phyloP scores from a whole-genome alignment of 805 yeast genomes.

The Candida wancherniae region DNA sequence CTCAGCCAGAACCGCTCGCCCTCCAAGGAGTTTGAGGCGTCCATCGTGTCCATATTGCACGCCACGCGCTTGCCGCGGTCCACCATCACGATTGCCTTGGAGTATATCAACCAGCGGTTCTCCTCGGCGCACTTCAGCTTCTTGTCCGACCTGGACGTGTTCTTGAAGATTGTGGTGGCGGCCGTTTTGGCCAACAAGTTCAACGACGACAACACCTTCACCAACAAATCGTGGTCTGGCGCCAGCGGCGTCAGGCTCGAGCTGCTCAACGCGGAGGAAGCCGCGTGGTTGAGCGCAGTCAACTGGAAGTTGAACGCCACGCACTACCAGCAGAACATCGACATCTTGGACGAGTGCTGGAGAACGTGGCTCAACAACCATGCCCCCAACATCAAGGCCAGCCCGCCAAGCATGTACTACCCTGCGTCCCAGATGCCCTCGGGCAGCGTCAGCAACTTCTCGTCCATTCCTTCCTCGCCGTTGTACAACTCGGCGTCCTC shows the following conservation, averaged over 20 bases:
- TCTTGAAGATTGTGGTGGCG: slow-evolving; percentile 57
- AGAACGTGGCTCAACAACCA: slow-evolving; percentile 37
- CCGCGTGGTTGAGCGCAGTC: slow-evolving; percentile 58
- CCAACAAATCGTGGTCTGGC: slow-evolving; percentile 91
- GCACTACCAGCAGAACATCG: slow-evolving; percentile 33
- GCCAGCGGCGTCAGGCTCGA: slow-evolving; percentile 78
- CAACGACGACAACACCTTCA: slow-evolving; percentile 94
- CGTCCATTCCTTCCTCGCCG: slow-evolving; percentile 21
- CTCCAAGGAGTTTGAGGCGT: slow-evolving; percentile 49
- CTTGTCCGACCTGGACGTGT: slow-evolving; percentile 37
- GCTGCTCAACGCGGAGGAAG: slow-evolving; percentile 63
- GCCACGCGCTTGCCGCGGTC: slow-evolving; percentile 87
- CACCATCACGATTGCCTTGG: slow-evolving; percentile 74
- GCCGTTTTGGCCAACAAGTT: slow-evolving; percentile 86
- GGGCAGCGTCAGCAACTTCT: slow-evolving; percentile 4
- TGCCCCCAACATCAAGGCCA: slow-evolving; percentile 3
- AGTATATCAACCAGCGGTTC: slow-evolving; percentile 65
- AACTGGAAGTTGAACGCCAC: slow-evolving; percentile 54
- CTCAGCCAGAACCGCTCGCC: slow-evolving; percentile 48
- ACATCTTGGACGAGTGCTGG: slow-evolving; percentile 43
- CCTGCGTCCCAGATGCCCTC: slow-evolving; percentile 2
- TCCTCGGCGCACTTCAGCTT: slow-evolving; percentile 20
- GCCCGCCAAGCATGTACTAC: no score
- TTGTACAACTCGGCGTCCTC: slow-evolving; percentile 13
- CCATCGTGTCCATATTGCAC: slow-evolving; percentile 62